Evolutionary conservation across 495 filamentous ascomycete species (phyloP).

Genomic region (Aspergillus saccharolyticus): DNA sequence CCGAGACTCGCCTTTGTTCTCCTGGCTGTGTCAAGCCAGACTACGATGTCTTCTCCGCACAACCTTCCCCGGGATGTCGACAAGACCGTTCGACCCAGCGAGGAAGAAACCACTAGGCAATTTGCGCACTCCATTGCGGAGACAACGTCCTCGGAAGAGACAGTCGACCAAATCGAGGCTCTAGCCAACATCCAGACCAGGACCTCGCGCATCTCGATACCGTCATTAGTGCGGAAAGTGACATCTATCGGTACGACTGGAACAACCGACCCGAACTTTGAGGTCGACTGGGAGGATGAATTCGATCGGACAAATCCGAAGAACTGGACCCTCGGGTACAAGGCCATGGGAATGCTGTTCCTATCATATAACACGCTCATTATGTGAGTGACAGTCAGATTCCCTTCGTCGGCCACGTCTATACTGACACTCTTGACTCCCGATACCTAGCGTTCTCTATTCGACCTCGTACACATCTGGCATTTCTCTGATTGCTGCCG

Average conservation of each 20-base stretch:
- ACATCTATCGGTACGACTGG: conserved; percentile 55
- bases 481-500: conserved; percentile 26
- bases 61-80: conserved; percentile 14
- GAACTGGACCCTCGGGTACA: conserved; percentile 70
- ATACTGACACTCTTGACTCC: too few relatives aligned
- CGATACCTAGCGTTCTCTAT: conserved; percentile 59
- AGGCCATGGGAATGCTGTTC: conserved; percentile 53
- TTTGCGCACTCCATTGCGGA: conserved; percentile 26
- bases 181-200: conserved; percentile 27
- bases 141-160: conserved; percentile 30
- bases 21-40: too few relatives aligned
- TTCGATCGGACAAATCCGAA: conserved; percentile 65
- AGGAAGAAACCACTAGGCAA: conserved; percentile 14
- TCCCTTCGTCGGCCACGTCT: too few relatives aligned
- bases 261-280: conserved; percentile 61
- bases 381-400: conserved; percentile 42
- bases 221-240: conserved; percentile 30
- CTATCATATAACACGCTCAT: conserved; percentile 71
- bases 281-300: conserved; percentile 66
- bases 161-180: conserved; percentile 24
- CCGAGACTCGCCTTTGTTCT: too few relatives aligned
- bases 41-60: conserved; percentile 19
- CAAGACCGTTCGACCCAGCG: conserved; percentile 24
- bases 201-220: conserved; percentile 21
- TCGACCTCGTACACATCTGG: conserved; percentile 54